Conservation (phyloP, 73 alveolate species). For the Tetrahymena thermophila region DNA sequence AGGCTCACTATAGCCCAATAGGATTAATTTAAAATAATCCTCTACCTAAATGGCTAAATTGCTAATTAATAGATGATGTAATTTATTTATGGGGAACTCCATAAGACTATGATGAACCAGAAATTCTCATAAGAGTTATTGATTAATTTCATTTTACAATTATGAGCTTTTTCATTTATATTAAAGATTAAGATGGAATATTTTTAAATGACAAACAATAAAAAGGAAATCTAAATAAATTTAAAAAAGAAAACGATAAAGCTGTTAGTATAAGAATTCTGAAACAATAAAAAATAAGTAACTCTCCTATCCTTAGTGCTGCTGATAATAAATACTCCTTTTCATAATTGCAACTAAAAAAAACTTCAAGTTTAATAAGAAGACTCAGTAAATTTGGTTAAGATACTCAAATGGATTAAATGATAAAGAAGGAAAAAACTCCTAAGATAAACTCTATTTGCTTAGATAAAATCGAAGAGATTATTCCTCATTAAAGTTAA, state of each 20-base stretch:
- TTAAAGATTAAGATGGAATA: neutral
- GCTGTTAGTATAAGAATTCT: neutral
- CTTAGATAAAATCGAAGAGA: neutral
- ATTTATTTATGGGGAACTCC: neutral
- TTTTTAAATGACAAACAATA: neutral
- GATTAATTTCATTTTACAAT: neutral
- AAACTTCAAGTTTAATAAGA: neutral
- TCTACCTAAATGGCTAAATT: neutral
- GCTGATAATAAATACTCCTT: neutral
- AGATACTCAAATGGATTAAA: neutral
- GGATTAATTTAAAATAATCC: neutral
- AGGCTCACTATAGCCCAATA: neutral
- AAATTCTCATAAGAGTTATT: neutral
- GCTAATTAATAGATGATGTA: neutral
- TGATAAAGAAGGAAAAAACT: neutral
- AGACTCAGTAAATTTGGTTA: neutral
- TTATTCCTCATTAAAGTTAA: neutral
- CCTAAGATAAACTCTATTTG: neutral
- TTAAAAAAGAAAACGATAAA: neutral
- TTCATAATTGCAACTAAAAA: neutral
- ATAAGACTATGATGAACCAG: neutral
- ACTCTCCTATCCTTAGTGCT: neutral
- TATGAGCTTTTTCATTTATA: neutral
- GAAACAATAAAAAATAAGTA: no score
- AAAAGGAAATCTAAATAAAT: no score